These are phyloP conservation scores for Penicillium frequentans DNA, from an alignment of 2,329 filamentous ascomycete genomes.

Conservation along the genomic window DNA sequence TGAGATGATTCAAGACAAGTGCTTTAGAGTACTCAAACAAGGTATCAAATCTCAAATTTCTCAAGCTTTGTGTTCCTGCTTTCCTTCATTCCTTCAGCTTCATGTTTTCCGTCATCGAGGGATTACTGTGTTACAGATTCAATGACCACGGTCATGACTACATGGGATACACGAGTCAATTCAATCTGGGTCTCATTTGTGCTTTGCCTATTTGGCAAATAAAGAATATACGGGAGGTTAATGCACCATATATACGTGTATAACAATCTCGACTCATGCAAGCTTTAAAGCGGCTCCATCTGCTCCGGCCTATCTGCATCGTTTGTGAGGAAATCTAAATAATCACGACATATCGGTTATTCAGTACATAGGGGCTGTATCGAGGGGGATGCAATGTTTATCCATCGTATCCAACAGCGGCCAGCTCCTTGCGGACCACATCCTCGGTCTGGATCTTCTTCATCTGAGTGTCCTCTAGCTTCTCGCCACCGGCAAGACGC, in stretches of 20 bases:
- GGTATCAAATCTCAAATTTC: too few relatives aligned
- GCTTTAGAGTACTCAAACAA: too few relatives aligned
- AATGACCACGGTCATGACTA: too few relatives aligned
- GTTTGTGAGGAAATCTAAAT: neutral
- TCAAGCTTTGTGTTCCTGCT: too few relatives aligned
- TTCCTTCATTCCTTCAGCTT: too few relatives aligned
- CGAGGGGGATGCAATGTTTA: conserved; percentile 5
- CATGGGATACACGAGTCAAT: neutral
- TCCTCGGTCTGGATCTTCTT: conserved; percentile 96
- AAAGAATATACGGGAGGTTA: neutral
- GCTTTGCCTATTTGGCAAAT: neutral
- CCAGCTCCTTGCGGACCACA: conserved; percentile 79
- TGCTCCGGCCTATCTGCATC: neutral
- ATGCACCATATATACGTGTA: neutral
- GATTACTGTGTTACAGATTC: too few relatives aligned
- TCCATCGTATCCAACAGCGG: conserved; percentile 55
- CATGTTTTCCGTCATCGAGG: too few relatives aligned
- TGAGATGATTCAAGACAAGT: too few relatives aligned
- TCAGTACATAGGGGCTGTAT: neutral
- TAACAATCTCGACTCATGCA: neutral
- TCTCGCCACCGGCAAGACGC: conserved; percentile 90
- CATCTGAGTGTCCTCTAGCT: conserved; percentile 96
- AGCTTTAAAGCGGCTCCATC: neutral
- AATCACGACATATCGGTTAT: neutral
- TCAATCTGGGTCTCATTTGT: neutral